phyloP scores from a whole-genome alignment of 495 filamentous ascomycete species.

The Barbatosphaeria neglecta region DNA sequence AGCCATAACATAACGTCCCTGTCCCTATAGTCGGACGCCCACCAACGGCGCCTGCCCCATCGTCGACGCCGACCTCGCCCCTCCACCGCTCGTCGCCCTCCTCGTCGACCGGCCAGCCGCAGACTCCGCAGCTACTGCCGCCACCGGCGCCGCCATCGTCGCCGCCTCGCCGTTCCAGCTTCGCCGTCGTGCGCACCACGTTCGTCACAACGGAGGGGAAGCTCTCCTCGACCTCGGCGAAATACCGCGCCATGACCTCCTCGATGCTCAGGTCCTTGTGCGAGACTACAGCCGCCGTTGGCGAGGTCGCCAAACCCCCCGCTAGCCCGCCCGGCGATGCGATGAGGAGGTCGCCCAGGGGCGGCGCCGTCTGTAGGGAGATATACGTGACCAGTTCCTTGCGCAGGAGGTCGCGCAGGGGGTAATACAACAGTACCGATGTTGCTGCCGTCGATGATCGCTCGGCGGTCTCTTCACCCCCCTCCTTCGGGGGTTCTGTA shows the following conservation, averaged over 20 bases:
- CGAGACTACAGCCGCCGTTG: constrained; percentile 36
- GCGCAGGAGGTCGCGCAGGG: constrained; percentile 66
- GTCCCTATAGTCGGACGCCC: constrained; percentile 1
- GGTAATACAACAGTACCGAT: constrained; percentile 13
- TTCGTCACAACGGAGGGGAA: constrained; percentile 92
- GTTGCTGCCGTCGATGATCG: neutral
- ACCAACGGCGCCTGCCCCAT: constrained; percentile 2
- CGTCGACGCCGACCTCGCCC: constrained; percentile 35
- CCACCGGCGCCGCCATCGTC: neutral
- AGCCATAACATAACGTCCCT: constrained; percentile 43
- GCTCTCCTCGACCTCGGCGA: constrained; percentile 71
- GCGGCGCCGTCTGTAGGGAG: constrained; percentile 31
- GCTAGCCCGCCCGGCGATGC: neutral
- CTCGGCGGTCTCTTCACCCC: no score
- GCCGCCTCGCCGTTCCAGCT: constrained; percentile 40
- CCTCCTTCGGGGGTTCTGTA: constrained; percentile 17
- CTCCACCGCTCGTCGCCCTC: constrained; percentile 36
- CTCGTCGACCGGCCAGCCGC: constrained; percentile 37
- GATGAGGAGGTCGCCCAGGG: constrained; percentile 5
- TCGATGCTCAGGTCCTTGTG: constrained; percentile 80
- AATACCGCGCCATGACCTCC: constrained; percentile 78
- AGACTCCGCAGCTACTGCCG: constrained; percentile 30
- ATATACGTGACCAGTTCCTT: constrained; percentile 62
- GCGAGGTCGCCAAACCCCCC: neutral
- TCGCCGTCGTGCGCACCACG: constrained; percentile 77